Base-by-base conservation (phyloP, 2,329 filamentous ascomycete genomes). In the Stachybotrys elegans region DNA sequence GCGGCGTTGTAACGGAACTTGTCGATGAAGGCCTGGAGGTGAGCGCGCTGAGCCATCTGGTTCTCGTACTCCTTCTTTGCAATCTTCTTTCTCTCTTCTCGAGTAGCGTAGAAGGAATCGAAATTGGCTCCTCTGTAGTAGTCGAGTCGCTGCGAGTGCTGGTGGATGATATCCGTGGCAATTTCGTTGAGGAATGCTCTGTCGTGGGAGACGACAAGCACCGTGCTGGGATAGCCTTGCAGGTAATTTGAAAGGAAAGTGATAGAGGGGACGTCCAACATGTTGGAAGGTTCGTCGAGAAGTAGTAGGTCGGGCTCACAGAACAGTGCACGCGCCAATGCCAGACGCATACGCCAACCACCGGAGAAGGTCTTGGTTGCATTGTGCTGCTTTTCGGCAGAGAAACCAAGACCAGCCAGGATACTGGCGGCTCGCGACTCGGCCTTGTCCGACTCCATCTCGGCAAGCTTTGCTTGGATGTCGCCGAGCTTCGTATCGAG, bases 201-300 rank as follows among this genome's bases (percentile, higher is more conserved):
- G 80, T 98, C 93, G 86, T 98, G 93, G 66, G 89, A 95, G 52
- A 98, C 93, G 43, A 98, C 92, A 13, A 98, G 76, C 22, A 98
- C 83, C 2, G 93, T 97, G 67, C 89, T 95, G 31, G 92, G 92
- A 62, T 98, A 98, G 40, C 75, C 76, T 66, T 96, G 91, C 8
- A 98, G 84, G 62, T 98, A 98, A 60, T 91, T 92, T 39, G 92
- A 87, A 63, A 98, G 79, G 80, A 97, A 98, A 45, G 93, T 94
- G 61, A 98, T 97, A 20, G 93, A 97, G n/a, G 93, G 93, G 46
- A 98, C 93, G 70, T 97, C 93, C 88, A 98, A 90, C 92, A 97
- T 97, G 83, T 97, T 97, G 44, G 92, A 97, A 71, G 93, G 93
- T 82, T 98, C 93, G 73, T 98, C 93, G 56, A 98, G 89, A 64